Conservation (phyloP, 805 yeast genomes). For the Blastobotrys attinorum region DNA sequence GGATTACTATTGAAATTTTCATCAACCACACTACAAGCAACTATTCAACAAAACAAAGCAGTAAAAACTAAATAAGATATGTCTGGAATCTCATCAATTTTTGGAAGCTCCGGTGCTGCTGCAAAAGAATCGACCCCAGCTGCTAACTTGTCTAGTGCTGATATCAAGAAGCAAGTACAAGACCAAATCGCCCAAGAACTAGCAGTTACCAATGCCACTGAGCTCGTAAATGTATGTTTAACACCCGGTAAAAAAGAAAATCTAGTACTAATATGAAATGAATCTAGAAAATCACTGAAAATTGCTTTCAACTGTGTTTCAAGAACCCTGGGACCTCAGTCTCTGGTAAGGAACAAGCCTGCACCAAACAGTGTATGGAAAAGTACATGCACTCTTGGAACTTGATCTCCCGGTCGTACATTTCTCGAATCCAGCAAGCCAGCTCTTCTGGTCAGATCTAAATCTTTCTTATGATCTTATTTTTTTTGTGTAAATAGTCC, state of each 20-base stretch:
- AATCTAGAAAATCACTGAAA: conserved; percentile 60
- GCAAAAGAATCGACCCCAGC: conserved; percentile 11
- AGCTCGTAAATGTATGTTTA: conserved; percentile 51
- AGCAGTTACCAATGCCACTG: conserved; percentile 88
- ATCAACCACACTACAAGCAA: neutral
- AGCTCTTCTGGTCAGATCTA: conserved; percentile 10
- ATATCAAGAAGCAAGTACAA: conserved; percentile 56
- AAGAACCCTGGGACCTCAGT: conserved; percentile 48
- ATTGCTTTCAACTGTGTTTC: conserved; percentile 79
- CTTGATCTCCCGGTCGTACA: conserved; percentile 66
- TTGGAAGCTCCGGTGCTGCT: conserved; percentile 16
- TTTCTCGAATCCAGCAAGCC: conserved; percentile 61
- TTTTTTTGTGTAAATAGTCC: conserved; percentile 4
- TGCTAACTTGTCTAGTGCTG: conserved; percentile 21
- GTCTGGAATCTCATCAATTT: conserved; percentile 19
- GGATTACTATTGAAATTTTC: neutral
- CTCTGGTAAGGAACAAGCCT: conserved; percentile 46
- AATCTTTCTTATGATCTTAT: neutral
- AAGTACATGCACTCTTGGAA: conserved; percentile 93
- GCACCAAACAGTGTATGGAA: conserved; percentile 71
- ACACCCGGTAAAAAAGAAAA: neutral
- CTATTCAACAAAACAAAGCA: neutral
- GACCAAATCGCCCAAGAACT: conserved; percentile 70
- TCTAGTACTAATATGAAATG: neutral
- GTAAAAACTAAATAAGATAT: conserved; percentile 3